Conservation (phyloP, 2,329 filamentous ascomycete genomes). For the Hymenoscyphus scutula region DNA sequence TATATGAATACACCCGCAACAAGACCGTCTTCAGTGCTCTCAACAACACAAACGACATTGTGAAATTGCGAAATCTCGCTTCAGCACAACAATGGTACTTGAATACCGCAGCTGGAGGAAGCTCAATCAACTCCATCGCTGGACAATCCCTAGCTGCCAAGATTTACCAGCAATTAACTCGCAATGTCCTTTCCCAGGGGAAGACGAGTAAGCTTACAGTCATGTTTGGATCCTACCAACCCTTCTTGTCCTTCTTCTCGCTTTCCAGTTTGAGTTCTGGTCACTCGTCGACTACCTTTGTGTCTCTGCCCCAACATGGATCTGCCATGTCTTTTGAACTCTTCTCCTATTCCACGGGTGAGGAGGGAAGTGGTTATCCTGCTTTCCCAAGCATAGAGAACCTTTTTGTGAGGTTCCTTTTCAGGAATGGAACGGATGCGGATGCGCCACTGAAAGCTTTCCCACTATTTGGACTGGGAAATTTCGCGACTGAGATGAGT, state of each 20-base stretch:
- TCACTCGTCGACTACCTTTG: conserved; percentile 46
- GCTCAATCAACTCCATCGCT: conserved; percentile 47
- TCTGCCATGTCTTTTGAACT: conserved; percentile 71
- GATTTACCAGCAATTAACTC: conserved; percentile 44
- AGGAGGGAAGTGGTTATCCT: conserved; percentile 26
- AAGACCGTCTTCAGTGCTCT: conserved; percentile 42
- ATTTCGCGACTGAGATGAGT: conserved; percentile 29
- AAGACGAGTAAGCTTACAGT: conserved; percentile 48
- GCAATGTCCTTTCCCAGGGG: conserved; percentile 43
- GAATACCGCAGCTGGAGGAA: conserved; percentile 58
- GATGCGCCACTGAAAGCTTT: conserved; percentile 35
- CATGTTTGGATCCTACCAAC: conserved; percentile 53
- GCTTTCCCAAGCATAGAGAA: conserved; percentile 32
- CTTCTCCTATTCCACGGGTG: conserved; percentile 42
- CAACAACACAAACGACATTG: conserved; percentile 43
- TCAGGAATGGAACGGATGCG: conserved; percentile 46
- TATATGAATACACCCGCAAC: conserved; percentile 54
- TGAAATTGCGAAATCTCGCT: conserved; percentile 61
- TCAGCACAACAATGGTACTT: conserved; percentile 61
- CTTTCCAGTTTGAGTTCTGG: conserved; percentile 45
- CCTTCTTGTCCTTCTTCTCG: conserved; percentile 54
- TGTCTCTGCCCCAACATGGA: conserved; percentile 62
- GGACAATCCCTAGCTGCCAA: conserved; percentile 51
- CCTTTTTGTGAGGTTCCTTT: conserved; percentile 55
- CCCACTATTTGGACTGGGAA: conserved; percentile 34